Percentiles rank a stretch among this genome's conserved stretches.
Conservation (phyloP, 495 filamentous ascomycete genomes). For the Parachaetomium inaequale region DNA sequence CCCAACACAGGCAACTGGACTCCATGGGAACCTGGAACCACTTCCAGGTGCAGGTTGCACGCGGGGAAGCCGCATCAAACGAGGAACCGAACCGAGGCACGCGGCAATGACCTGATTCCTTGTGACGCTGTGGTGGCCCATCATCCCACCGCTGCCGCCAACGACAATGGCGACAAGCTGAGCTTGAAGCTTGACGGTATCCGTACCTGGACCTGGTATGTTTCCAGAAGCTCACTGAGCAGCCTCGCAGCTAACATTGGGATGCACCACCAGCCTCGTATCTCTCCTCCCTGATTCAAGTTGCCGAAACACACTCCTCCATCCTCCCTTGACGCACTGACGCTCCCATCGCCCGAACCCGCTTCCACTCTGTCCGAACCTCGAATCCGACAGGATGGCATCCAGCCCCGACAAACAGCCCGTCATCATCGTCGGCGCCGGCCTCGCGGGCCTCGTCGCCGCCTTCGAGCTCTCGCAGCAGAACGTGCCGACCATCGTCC, state of each 20-base stretch:
- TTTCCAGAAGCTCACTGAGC: no score
- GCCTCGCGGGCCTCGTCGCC: constrained; percentile 51
- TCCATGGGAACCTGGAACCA: no score
- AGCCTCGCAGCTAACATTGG: background rate
- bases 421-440: constrained; percentile 50
- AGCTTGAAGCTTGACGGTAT: background rate
- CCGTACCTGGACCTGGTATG: no score
- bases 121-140: background rate
- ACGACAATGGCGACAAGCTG: background rate
- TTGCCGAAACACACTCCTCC: background rate
- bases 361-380: background rate
- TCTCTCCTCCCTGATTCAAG: no score
- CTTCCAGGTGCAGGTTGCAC: no score
- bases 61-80: background rate
- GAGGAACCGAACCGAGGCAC: background rate
- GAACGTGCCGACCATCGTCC: constrained; percentile 37
- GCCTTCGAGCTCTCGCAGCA: constrained; percentile 48
- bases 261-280: no score
- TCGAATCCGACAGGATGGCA: background rate
- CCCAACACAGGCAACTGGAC: background rate
- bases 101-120: background rate
- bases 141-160: background rate
- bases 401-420: constrained; percentile 22
- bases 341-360: background rate
- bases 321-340: background rate